phyloP scores from a whole-genome alignment of 805 yeast species.

The Wickerhamiella domercqiae region DNA sequence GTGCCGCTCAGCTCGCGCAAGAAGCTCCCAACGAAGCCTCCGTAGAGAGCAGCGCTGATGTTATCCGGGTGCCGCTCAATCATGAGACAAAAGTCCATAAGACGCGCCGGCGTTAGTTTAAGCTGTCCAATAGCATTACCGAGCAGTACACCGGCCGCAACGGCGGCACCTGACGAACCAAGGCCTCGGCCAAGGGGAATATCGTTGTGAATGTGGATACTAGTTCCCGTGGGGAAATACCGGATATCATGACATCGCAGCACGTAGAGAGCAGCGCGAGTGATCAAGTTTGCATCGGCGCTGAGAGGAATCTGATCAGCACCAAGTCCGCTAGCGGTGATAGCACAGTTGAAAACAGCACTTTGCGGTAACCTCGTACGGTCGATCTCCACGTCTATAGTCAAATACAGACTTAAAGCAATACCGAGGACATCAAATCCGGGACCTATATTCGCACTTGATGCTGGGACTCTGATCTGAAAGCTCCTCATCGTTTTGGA shows the following conservation, averaged over 20 bases:
- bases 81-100: conserved; percentile 90
- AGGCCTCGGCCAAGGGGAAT: conserved; percentile 94
- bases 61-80: conserved; percentile 98
- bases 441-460: conserved; percentile 96
- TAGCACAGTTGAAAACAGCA: conserved; percentile 37
- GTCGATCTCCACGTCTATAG: conserved; percentile 54
- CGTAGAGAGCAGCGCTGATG: conserved; percentile 97
- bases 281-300: conserved; percentile 70
- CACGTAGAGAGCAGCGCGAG: conserved; percentile 85
- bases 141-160: conserved; percentile 86
- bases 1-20: conserved; percentile 61
- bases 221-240: conserved; percentile 72
- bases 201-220: conserved; percentile 67
- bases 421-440: conserved; percentile 95
- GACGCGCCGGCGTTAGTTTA: conserved; percentile 56
- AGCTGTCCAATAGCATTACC: conserved; percentile 75
- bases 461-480: conserved; percentile 52
- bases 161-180: conserved; percentile 97
- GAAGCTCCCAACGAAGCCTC: conserved; percentile 94
- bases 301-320: conserved; percentile 62
- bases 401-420: conserved; percentile 62
- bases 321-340: conserved; percentile 67
- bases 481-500: conserved; percentile 16
- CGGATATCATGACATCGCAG: conserved; percentile 66
- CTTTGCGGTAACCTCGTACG: conserved; percentile 21